A percentile compares a stretch with the other conserved stretches of the same genome.
Evolutionary conservation across 1,284 basidiomycete species (phyloP).

Genomic region (Cutaneotrichosporon cutaneum): DNA sequence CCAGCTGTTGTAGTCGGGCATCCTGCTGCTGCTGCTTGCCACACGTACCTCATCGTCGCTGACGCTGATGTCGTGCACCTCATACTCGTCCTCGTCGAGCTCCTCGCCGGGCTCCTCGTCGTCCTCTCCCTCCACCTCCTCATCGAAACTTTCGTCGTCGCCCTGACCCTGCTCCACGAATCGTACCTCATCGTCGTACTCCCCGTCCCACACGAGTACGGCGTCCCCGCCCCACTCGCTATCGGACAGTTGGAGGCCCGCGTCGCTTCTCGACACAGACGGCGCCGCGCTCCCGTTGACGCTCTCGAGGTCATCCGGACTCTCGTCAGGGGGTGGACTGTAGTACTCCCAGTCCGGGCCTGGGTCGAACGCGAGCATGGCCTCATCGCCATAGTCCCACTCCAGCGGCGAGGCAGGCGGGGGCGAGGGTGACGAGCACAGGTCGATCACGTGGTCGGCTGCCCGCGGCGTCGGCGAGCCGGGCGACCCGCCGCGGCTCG

Average conservation of each 20-base stretch:
- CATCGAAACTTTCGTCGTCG: not conserved
- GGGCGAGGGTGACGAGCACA: conserved; percentile 9
- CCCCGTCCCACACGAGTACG: conserved; percentile 25
- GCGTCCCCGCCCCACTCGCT: conserved; percentile 30
- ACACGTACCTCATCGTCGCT: conserved; percentile 18
- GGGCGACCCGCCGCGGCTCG: conserved; percentile 1
- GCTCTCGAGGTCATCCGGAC: conserved; percentile 1
- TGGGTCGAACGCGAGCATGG: not conserved
- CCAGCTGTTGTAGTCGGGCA: conserved; percentile 47
- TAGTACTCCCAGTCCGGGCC: conserved; percentile 1
- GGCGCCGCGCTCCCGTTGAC: not conserved
- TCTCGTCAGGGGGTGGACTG: not conserved
- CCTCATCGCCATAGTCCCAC: not conserved
- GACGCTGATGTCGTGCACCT: conserved; percentile 12
- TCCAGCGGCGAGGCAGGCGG: not conserved
- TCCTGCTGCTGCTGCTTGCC: conserved; percentile 14
- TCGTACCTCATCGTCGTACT: conserved; percentile 22
- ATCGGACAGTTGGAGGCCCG: not conserved
- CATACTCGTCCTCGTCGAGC: conserved; percentile 2
- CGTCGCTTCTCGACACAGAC: not conserved
- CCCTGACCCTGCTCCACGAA: conserved; percentile 5
- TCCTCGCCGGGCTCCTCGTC: not conserved
- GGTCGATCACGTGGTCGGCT: not conserved
- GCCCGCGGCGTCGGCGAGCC: not conserved
- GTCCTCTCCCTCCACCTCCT: not conserved